phyloP scores from a whole-genome alignment of 192 early-diverging fungal genomes.

The Dissophora globulifera region DNA sequence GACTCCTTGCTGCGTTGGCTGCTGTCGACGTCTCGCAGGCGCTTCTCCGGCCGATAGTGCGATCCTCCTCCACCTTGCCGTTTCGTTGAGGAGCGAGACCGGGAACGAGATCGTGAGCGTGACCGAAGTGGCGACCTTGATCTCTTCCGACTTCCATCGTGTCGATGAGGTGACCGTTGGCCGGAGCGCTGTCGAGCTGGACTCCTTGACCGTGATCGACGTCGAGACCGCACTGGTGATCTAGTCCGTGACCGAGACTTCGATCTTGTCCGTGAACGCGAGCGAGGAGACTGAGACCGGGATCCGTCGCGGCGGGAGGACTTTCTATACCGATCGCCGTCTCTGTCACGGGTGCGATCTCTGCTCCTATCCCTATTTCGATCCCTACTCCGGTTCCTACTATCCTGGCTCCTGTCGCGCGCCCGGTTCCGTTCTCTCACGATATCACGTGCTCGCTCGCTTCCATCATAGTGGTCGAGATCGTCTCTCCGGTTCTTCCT shows the following conservation, averaged over 20 bases:
- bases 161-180: constrained; percentile 8
- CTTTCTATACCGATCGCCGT: constrained; percentile 16
- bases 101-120: constrained; percentile 22
- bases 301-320: constrained; percentile 13
- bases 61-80: constrained; percentile 14
- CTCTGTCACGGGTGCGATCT: constrained; percentile 10
- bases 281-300: constrained; percentile 22
- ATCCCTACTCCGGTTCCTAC: constrained; percentile 13
- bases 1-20: neutral
- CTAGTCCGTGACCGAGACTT: constrained; percentile 15
- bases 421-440: constrained; percentile 18
- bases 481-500: constrained; percentile 17
- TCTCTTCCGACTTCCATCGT: constrained; percentile 3
- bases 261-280: constrained; percentile 15
- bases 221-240: constrained; percentile 15
- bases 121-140: constrained; percentile 24
- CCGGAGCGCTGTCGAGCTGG: constrained; percentile 4
- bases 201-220: constrained; percentile 18
- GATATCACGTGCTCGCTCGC: constrained; percentile 29
- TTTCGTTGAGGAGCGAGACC: constrained; percentile 3
- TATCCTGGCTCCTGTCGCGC: constrained; percentile 17
- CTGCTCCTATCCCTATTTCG: constrained; percentile 9
- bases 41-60: constrained; percentile 10
- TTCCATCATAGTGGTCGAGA: constrained; percentile 31
- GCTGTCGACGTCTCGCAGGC: constrained; percentile 1